Evolutionary conservation across 768 basidiomycete species (phyloP).

Genomic region (Suillus subaureus): DNA sequence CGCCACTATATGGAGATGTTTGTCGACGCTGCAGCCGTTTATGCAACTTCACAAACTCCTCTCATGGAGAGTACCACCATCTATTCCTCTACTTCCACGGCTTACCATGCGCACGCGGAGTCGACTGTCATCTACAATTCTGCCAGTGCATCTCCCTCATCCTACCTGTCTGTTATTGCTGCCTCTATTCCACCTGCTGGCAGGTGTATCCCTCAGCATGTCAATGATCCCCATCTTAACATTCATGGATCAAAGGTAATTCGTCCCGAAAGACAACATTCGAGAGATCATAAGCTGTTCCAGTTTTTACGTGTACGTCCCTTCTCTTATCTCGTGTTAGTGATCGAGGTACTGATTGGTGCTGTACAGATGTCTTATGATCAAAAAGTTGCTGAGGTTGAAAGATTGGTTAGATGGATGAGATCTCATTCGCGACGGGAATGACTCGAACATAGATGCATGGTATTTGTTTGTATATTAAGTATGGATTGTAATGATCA

Average conservation of each 20-base stretch:
- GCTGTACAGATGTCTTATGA: conserved; percentile 1
- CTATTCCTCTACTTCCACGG: not conserved
- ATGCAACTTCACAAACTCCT: not conserved
- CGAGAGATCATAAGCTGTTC: not conserved
- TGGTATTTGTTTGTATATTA: not conserved
- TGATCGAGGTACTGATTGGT: not conserved
- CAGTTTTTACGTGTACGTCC: not conserved
- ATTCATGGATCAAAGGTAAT: not conserved
- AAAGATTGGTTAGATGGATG: not conserved
- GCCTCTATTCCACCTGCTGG: not conserved
- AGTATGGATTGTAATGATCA: not conserved
- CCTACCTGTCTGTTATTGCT: not conserved
- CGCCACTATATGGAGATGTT: not conserved
- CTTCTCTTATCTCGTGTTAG: not conserved
- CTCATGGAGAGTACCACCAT: not conserved
- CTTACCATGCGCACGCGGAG: not conserved
- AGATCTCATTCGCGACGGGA: not conserved
- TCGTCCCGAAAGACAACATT: not conserved
- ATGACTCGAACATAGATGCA: not conserved
- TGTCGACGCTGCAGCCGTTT: not conserved
- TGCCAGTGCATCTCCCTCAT: not conserved
- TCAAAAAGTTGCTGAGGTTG: not conserved
- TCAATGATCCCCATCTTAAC: not conserved
- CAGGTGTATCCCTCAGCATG: not conserved
- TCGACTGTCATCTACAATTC: not conserved